phyloP scores from a whole-genome alignment of 192 early-diverging fungal species.

The Coemansia aciculifera region DNA sequence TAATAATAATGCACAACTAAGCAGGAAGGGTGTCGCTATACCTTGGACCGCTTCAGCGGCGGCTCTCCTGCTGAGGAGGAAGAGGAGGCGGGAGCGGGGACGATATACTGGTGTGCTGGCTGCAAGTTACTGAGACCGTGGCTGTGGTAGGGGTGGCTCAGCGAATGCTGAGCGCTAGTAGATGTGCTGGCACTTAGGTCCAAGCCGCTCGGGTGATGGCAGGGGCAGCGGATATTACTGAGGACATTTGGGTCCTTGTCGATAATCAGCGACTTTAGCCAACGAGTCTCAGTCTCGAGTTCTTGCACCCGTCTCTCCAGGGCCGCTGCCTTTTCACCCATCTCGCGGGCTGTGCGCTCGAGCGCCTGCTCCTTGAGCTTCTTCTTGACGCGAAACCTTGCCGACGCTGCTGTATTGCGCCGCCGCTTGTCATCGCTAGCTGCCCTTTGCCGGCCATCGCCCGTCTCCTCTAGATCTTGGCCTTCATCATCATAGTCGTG shows the following conservation, averaged over 20 bases:
- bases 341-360: slow-evolving; percentile 75
- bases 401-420: slow-evolving; percentile 93
- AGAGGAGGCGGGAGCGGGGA: slow-evolving; percentile 14
- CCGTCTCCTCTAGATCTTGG: slow-evolving; percentile 2
- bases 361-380: slow-evolving; percentile 88
- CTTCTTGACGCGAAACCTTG: slow-evolving; percentile 94
- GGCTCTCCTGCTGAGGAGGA: slow-evolving; percentile 9
- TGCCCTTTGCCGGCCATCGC: slow-evolving; percentile 24
- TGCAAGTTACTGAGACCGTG: neutral
- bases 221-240: slow-evolving; percentile 41
- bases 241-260: slow-evolving; percentile 66
- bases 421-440: slow-evolving; percentile 86
- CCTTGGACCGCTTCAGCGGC: slow-evolving; percentile 17
- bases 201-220: slow-evolving; percentile 51
- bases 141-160: neutral
- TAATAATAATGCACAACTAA: neutral
- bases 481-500: slow-evolving; percentile 8
- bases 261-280: slow-evolving; percentile 81
- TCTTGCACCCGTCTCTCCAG: slow-evolving; percentile 79
- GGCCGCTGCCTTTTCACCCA: slow-evolving; percentile 67
- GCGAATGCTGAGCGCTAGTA: neutral
- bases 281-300: slow-evolving; percentile 88
- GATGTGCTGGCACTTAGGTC: slow-evolving; percentile 11
- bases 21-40: slow-evolving; percentile 2
- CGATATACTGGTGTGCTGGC: slow-evolving; percentile 29